Evolutionary conservation across 2,329 filamentous ascomycete species (phyloP).

Genomic region (Clarireedia hainanense): DNA sequence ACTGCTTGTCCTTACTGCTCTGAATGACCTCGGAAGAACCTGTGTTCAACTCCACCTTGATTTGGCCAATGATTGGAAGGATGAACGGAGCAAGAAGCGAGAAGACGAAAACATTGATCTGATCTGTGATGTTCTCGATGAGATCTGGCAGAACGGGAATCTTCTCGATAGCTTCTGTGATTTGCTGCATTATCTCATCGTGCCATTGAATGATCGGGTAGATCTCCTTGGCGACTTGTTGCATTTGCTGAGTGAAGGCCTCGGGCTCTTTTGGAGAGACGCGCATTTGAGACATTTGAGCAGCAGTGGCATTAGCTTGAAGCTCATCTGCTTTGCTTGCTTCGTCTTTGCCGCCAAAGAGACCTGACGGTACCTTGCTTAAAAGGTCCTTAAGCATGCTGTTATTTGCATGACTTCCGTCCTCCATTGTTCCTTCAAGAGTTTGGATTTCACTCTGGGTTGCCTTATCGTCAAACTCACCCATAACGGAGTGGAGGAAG

Average conservation of each 20-base stretch:
- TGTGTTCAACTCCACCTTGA: constrained; percentile 78
- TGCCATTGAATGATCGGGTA: constrained; percentile 90
- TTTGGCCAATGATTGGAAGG: constrained; percentile 75
- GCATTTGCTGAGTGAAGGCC: constrained; percentile 71
- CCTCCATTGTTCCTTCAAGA: constrained; percentile 73
- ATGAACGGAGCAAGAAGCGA: constrained; percentile 85
- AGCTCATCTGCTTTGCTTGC: constrained; percentile 71
- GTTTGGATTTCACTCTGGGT: constrained; percentile 87
- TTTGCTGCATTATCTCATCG: constrained; percentile 75
- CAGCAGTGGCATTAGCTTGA: constrained; percentile 63
- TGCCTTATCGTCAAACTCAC: constrained; percentile 77
- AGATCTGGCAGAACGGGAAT: constrained; percentile 80
- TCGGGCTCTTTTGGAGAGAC: constrained; percentile 76
- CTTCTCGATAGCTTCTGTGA: constrained; percentile 71
- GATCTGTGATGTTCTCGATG: constrained; percentile 78
- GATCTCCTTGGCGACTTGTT: constrained; percentile 67
- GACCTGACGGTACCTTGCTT: constrained; percentile 70
- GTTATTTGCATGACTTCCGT: constrained; percentile 55
- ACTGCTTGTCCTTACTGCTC: constrained; percentile 75
- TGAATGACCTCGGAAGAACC: constrained; percentile 83
- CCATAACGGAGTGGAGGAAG: constrained; percentile 80
- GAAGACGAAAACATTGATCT: constrained; percentile 85
- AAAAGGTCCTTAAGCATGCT: constrained; percentile 73
- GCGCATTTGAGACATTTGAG: constrained; percentile 66
- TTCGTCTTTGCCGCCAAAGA: constrained; percentile 71